Evolutionary conservation across 2,329 filamentous ascomycete species (phyloP), one percentile per base, ranked within the genome.

Genomic region (Claviceps sp.): DNA sequence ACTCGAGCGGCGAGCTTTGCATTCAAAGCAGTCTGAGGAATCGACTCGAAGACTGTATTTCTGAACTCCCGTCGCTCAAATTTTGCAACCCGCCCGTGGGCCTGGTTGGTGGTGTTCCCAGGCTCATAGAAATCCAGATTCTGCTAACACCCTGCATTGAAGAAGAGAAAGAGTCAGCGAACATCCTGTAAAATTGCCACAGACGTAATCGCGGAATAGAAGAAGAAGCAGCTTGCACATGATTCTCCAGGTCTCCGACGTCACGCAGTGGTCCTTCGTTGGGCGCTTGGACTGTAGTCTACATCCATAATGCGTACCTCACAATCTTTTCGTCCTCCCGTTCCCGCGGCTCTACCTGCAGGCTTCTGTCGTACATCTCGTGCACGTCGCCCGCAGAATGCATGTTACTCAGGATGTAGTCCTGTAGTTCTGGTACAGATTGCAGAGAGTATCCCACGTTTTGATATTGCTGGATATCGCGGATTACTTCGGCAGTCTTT

Each of bases 311-410:
- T 57, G 76, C 80, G 63, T 83, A 95, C 90, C 93, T 94, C 66
- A 95, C 91, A 76, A 98, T 97, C 78, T 97, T 97, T 73, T 98
- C 93, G 65, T 98, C 93, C 73, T 98, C 93, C 62, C 93, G 81
- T 73, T 98, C 93, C 62, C 93, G 81, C 56, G 93, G 93, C 68
- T 98, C 93, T 55, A 98, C 84, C 63, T 84, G 78, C 71, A 98
- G 74, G 71, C 89, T 95, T 76, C 90, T 90, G 69, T 97, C 90
- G 73, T 97, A 98, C 93, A 97, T 97, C 74, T 97, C 91, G 68
- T 97, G 90, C 57, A 98, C 93, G 67, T 97, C 91, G 50, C 89
- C 87, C 4, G 93, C 91, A 34, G 85, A 85, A 71, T 94, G 86
- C 86, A 97, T 95, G 67, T 97, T 96, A 67, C 84, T 90, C 59